phyloP scores from a whole-genome alignment of 768 basidiomycete genomes.

The Panus rudis region DNA sequence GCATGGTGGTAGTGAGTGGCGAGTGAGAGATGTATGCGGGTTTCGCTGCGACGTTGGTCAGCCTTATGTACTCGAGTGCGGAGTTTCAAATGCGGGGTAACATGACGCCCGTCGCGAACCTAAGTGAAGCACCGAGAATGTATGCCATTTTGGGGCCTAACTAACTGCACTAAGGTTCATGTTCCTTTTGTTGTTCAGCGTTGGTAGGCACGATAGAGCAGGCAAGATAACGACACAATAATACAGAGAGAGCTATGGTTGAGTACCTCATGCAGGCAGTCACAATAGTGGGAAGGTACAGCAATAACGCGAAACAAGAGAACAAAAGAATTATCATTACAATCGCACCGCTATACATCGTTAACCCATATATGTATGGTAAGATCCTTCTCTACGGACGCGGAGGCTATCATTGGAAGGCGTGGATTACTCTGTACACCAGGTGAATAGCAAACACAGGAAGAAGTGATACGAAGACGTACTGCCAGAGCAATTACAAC shows the following conservation, averaged over 20 bases:
- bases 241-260: background rate
- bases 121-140: no score
- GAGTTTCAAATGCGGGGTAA: background rate
- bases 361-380: slow-evolving; percentile 80
- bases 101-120: no score
- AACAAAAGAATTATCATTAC: background rate
- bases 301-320: background rate
- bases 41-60: background rate
- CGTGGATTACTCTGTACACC: slow-evolving; percentile 66
- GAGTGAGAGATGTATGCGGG: background rate
- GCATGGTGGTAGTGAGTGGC: slow-evolving; percentile 29
- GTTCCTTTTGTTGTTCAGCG: background rate
- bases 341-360: slow-evolving; percentile 4
- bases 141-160: no score
- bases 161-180: no score
- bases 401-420: slow-evolving; percentile 72
- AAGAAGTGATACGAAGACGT: slow-evolving; percentile 2
- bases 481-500: slow-evolving; percentile 76
- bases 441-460: slow-evolving; percentile 3
- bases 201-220: background rate
- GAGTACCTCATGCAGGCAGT: background rate
- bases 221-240: background rate
- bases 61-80: background rate
- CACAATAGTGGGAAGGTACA: no score
- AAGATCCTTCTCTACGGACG: slow-evolving; percentile 85